Percentiles rank a stretch among this genome's conserved stretches.
Conservation (phyloP, 2,329 filamentous ascomycete genomes). For the Aspergillus oerlinghausenensis region DNA sequence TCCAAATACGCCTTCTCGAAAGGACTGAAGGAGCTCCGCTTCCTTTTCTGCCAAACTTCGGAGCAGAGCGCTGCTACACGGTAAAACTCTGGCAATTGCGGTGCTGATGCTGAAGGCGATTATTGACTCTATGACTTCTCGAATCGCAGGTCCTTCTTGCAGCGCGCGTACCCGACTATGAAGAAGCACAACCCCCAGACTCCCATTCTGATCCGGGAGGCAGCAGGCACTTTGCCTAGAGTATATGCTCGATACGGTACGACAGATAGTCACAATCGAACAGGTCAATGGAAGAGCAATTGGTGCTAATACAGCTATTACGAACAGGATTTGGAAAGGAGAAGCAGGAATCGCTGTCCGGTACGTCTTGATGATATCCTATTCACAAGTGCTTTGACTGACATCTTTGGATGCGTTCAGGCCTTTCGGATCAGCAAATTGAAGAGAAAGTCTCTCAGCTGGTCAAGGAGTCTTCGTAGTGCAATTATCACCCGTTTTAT, state of each 20-base stretch:
- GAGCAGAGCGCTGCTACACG: slow-evolving; percentile 84
- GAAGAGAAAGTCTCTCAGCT: slow-evolving; percentile 62
- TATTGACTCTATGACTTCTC: neutral
- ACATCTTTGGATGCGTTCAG: slow-evolving; percentile 33
- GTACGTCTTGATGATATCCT: slow-evolving; percentile 34
- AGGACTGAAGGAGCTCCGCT: slow-evolving; percentile 89
- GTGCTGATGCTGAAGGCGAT: neutral
- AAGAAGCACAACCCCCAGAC: slow-evolving; percentile 97
- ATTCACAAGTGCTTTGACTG: slow-evolving; percentile 5
- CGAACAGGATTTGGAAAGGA: slow-evolving; percentile 61
- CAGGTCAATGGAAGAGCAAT: neutral
- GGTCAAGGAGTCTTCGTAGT: slow-evolving; percentile 49
- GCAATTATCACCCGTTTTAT: slow-evolving; percentile 15
- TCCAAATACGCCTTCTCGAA: slow-evolving; percentile 88
- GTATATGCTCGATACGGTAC: slow-evolving; percentile 91
- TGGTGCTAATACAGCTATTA: slow-evolving; percentile 13
- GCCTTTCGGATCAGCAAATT: slow-evolving; percentile 65
- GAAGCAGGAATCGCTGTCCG: slow-evolving; percentile 59
- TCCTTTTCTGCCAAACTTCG: slow-evolving; percentile 93
- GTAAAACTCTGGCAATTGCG: slow-evolving; percentile 48
- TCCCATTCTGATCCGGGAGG: slow-evolving; percentile 93
- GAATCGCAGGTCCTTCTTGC: slow-evolving; percentile 71
- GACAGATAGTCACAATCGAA: slow-evolving; percentile 19
- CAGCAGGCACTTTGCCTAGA: slow-evolving; percentile 73
- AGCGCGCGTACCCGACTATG: slow-evolving; percentile 92